A percentile compares a stretch with the other conserved stretches of the same genome.
These are phyloP conservation scores for Blastobotrys buckinghamii DNA, from an alignment of 1,139 yeast species.

Conservation along the genomic window DNA sequence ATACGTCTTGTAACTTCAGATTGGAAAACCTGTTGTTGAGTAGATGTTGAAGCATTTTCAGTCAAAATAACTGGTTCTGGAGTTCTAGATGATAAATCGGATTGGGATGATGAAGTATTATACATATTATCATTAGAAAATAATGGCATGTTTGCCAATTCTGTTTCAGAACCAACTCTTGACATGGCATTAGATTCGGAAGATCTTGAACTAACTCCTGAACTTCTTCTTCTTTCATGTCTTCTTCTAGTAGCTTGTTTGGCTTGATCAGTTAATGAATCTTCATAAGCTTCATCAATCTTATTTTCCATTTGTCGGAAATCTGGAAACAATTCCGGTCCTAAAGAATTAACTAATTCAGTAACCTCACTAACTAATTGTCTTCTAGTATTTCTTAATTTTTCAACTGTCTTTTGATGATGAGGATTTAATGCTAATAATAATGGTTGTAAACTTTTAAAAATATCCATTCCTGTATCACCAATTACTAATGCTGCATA, in stretches of 20 bases:
- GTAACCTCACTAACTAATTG: slow-evolving; percentile 56
- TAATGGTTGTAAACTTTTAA: slow-evolving; percentile 76
- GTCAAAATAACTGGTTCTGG: not conserved
- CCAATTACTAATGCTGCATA: slow-evolving; percentile 87
- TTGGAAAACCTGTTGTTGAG: slow-evolving; percentile 22
- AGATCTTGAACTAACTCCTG: slow-evolving; percentile 18
- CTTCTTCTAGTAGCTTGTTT: slow-evolving; percentile 7
- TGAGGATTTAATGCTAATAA: slow-evolving; percentile 55
- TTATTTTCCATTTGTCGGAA: slow-evolving; percentile 43
- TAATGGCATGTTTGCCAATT: slow-evolving; percentile 52
- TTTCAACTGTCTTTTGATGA: slow-evolving; percentile 46
- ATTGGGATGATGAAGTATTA: not conserved
- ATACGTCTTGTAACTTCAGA: slow-evolving; percentile 26
- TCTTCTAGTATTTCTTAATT: slow-evolving; percentile 50
- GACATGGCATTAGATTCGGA: slow-evolving; percentile 47
- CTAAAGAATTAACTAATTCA: slow-evolving; percentile 61
- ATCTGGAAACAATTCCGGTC: slow-evolving; percentile 77
- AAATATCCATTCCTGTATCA: slow-evolving; percentile 85
- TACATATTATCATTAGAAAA: slow-evolving; percentile 36
- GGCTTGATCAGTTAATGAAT: slow-evolving; percentile 19
- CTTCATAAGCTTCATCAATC: slow-evolving; percentile 18
- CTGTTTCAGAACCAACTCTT: slow-evolving; percentile 46
- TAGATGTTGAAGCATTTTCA: slow-evolving; percentile 6
- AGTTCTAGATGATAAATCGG: not conserved
- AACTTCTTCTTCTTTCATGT: slow-evolving; percentile 12